phyloP scores from a whole-genome alignment of 2,329 filamentous ascomycete genomes.

The Penicillium rolfsii region DNA sequence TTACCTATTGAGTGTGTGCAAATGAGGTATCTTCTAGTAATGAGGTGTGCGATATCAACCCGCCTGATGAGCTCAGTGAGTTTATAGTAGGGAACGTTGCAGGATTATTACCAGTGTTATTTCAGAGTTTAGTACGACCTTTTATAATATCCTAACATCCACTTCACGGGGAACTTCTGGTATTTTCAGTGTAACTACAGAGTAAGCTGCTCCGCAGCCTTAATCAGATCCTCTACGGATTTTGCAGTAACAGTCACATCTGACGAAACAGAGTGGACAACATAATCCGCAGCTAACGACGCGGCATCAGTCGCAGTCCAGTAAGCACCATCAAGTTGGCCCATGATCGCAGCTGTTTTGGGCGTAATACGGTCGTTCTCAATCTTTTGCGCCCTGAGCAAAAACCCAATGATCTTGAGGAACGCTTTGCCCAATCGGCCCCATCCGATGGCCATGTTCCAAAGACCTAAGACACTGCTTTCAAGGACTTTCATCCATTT shows the following conservation, averaged over 20 bases:
- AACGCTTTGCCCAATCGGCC: constrained; percentile 31
- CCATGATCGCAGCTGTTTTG: constrained; percentile 23
- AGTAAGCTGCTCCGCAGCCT: background rate
- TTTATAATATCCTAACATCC: background rate
- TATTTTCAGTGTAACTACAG: background rate
- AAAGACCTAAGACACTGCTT: constrained; percentile 29
- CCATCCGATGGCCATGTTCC: constrained; percentile 33
- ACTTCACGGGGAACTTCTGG: no score
- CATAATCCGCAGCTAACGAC: constrained; percentile 28
- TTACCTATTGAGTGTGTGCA: background rate
- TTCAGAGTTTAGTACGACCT: background rate
- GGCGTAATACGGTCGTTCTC: constrained; percentile 20
- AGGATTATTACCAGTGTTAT: background rate
- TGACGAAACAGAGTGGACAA: constrained; percentile 18
- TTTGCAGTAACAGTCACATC: background rate
- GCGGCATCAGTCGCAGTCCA: constrained; percentile 27
- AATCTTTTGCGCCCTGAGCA: constrained; percentile 19
- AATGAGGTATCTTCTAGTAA: background rate
- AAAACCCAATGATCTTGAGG: constrained; percentile 28
- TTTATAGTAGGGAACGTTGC: background rate
- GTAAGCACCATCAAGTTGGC: constrained; percentile 18
- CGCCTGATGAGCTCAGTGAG: background rate
- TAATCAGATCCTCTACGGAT: background rate
- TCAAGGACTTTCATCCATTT: constrained; percentile 30
- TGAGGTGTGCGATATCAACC: background rate